Evolutionary conservation across 257 asterid species (phyloP).

Genomic region (Solanum chiquidenum): DNA sequence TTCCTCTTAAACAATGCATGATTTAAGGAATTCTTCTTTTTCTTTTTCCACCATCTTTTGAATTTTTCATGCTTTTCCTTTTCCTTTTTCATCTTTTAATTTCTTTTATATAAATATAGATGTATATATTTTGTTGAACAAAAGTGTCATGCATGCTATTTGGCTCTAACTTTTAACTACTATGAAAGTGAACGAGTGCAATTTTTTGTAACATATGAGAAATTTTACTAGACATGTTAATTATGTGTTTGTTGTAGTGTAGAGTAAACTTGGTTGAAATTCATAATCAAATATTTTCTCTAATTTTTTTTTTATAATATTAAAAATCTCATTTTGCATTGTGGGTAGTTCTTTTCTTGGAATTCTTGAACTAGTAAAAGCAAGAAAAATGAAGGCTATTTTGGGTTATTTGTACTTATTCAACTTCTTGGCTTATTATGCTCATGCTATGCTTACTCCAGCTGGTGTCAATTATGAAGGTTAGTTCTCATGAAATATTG

Average conservation of each 20-base stretch:
- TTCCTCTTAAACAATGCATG: slow-evolving; percentile 31
- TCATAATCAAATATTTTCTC: not conserved
- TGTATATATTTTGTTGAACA: slow-evolving; percentile 29
- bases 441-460: slow-evolving; percentile 60
- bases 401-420: slow-evolving; percentile 23
- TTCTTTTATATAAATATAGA: not conserved
- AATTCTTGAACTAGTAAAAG: slow-evolving; percentile 15
- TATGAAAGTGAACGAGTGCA: slow-evolving; percentile 19
- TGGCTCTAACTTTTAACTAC: slow-evolving; percentile 28
- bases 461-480: slow-evolving; percentile 94
- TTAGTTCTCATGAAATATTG: not conserved
- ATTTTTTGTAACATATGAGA: not conserved
- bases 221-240: not conserved
- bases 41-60: slow-evolving; percentile 19
- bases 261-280: not conserved
- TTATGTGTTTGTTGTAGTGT: not conserved
- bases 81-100: not conserved
- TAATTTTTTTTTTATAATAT: not conserved
- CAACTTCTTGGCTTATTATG: slow-evolving; percentile 36
- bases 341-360: not conserved
- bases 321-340: not conserved
- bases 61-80: slow-evolving; percentile 6
- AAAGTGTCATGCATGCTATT: slow-evolving; percentile 57
- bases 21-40: slow-evolving; percentile 32
- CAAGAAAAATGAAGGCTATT: slow-evolving; percentile 14